These are phyloP conservation scores for Penicillium psychrosexuale DNA, from an alignment of 2,329 filamentous ascomycete species.

Conservation along the genomic window DNA sequence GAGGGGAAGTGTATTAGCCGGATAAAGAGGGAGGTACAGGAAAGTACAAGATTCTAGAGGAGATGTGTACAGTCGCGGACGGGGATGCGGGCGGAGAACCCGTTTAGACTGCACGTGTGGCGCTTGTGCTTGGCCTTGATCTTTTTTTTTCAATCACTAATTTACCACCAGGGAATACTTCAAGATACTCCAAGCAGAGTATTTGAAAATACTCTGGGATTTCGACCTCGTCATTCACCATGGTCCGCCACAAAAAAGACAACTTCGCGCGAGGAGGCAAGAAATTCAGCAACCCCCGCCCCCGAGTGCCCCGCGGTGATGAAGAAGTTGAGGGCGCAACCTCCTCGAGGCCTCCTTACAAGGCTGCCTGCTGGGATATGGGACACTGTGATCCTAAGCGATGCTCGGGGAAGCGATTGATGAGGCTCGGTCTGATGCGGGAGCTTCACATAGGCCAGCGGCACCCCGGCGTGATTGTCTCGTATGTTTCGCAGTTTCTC, in stretches of 20 bases:
- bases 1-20: slow-evolving; percentile 4
- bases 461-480: slow-evolving; percentile 87
- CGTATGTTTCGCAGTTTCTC: slow-evolving; percentile 43
- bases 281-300: slow-evolving; percentile 62
- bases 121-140: slow-evolving; percentile 19
- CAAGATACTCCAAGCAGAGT: background rate
- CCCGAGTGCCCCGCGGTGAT: slow-evolving; percentile 47
- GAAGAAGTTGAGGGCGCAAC: slow-evolving; percentile 37
- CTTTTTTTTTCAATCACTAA: slow-evolving; percentile 12
- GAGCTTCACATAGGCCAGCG: slow-evolving; percentile 89
- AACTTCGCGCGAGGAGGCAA: slow-evolving; percentile 68
- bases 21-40: slow-evolving; percentile 2
- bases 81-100: slow-evolving; percentile 22
- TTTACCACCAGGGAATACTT: background rate
- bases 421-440: slow-evolving; percentile 89
- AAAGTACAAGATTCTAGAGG: slow-evolving; percentile 12
- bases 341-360: slow-evolving; percentile 58
- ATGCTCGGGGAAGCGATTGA: slow-evolving; percentile 92
- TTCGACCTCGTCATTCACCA: slow-evolving; percentile 35
- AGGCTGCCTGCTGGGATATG: slow-evolving; percentile 96
- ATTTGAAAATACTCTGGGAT: background rate
- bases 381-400: slow-evolving; percentile 96
- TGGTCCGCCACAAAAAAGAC: slow-evolving; percentile 98
- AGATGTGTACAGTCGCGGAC: slow-evolving; percentile 16
- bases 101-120: slow-evolving; percentile 28